These are phyloP conservation scores for Leptographium radiaticola DNA, from an alignment of 2,329 filamentous ascomycete species.

Conservation along the genomic window DNA sequence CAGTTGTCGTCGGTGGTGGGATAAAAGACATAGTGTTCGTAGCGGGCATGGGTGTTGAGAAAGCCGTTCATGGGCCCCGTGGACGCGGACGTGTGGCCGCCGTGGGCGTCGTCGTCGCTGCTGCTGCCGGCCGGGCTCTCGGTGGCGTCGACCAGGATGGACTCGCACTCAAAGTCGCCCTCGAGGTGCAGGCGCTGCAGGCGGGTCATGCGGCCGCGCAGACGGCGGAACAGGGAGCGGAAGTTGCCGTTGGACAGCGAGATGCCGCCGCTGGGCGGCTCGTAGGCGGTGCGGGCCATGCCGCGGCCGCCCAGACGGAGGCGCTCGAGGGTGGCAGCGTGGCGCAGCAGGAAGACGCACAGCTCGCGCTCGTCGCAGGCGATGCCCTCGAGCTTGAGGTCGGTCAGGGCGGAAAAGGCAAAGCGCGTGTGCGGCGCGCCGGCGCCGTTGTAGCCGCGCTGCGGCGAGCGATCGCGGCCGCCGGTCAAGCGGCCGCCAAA, in stretches of 20 bases:
- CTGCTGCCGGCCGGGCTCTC: neutral
- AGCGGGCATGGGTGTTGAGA: conserved; percentile 1
- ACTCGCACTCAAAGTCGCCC: conserved; percentile 28
- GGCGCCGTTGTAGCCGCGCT: neutral
- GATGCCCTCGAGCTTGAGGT: conserved; percentile 29
- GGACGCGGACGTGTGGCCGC: no score
- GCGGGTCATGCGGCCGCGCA: conserved; percentile 22
- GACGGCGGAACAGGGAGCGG: conserved; percentile 26
- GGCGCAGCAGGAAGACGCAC: conserved; percentile 26
- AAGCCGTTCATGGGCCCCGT: neutral
- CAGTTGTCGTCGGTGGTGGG: conserved; percentile 28
- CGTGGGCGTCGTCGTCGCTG: neutral
- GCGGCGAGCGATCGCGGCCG: neutral
- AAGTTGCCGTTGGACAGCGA: conserved; percentile 31
- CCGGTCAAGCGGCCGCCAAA: conserved; percentile 4
- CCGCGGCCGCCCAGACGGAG: conserved; percentile 32
- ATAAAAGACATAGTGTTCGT: conserved; percentile 29
- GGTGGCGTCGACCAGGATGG: neutral
- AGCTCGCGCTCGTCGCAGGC: conserved; percentile 30
- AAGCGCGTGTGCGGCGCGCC: conserved; percentile 16
- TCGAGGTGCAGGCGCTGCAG: conserved; percentile 31
- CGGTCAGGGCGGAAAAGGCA: conserved; percentile 23
- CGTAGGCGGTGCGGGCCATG: conserved; percentile 16
- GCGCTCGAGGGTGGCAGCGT: conserved; percentile 24
- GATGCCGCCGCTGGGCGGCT: conserved; percentile 27